Conservation (phyloP, 2,329 filamentous ascomycete species). For the Parafenestella ontariensis region DNA sequence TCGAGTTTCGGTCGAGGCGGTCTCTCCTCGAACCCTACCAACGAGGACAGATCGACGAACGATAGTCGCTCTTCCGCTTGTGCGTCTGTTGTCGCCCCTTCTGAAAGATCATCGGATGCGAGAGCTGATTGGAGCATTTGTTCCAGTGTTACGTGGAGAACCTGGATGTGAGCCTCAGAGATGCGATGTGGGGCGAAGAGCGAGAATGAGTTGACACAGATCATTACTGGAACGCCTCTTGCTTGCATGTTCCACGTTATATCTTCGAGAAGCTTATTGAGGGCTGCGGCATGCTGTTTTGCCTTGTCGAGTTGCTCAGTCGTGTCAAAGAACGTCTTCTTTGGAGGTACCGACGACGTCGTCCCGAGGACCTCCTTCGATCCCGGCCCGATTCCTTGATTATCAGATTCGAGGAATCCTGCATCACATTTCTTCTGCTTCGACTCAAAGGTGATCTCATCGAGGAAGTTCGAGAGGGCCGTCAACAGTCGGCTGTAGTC, state of each 20-base stretch:
- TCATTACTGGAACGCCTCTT: slow-evolving; percentile 29
- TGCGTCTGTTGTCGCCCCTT: background rate
- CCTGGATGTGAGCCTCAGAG: slow-evolving; percentile 29
- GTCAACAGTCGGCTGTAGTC: slow-evolving; percentile 25
- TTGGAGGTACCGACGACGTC: background rate
- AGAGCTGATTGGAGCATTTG: slow-evolving; percentile 17
- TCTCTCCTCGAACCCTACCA: slow-evolving; percentile 4
- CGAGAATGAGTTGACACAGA: slow-evolving; percentile 32
- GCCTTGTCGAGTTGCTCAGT: slow-evolving; percentile 16
- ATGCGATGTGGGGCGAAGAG: slow-evolving; percentile 32
- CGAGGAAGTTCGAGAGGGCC: slow-evolving; percentile 24
- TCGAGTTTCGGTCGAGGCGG: slow-evolving; percentile 9
- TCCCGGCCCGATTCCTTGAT: background rate
- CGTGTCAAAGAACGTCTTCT: slow-evolving; percentile 6
- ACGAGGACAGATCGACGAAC: slow-evolving; percentile 26
- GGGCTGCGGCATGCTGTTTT: slow-evolving; percentile 15
- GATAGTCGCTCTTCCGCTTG: slow-evolving; percentile 9
- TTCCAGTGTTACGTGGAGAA: slow-evolving; percentile 16
- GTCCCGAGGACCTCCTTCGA: background rate
- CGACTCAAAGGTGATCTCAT: slow-evolving; percentile 13
- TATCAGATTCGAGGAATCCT: background rate
- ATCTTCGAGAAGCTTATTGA: slow-evolving; percentile 28
- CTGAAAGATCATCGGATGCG: background rate
- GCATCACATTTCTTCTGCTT: slow-evolving; percentile 1
- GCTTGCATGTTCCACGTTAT: slow-evolving; percentile 25